phyloP scores from a whole-genome alignment of 345 rosid species.

The Cochlearia excelsa region DNA sequence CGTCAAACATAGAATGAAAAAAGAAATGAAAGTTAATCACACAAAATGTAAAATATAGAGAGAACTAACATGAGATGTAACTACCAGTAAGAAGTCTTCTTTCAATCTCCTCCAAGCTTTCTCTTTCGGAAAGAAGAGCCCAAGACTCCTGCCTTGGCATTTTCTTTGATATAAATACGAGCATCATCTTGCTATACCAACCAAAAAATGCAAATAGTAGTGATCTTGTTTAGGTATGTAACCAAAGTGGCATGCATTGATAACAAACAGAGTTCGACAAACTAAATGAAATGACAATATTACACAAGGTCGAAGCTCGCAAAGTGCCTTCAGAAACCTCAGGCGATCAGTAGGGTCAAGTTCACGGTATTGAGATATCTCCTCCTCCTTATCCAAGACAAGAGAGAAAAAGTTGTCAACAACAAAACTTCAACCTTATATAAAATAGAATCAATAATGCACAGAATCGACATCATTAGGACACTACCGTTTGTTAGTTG shows the following conservation, averaged over 20 bases:
- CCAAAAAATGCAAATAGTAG: conserved; percentile 17
- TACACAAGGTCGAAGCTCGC: conserved; percentile 83
- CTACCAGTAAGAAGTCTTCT: conserved; percentile 71
- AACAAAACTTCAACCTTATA: conserved; percentile 4
- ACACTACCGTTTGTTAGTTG: conserved; percentile 57
- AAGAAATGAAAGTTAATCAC: conserved; percentile 19
- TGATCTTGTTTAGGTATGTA: conserved; percentile 8
- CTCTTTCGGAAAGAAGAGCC: conserved; percentile 58
- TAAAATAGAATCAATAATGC: not conserved
- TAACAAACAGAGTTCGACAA: conserved; percentile 14
- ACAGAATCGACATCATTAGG: conserved; percentile 5
- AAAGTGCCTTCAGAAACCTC: conserved; percentile 67
- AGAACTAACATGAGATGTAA: conserved; percentile 21
- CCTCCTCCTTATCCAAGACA: conserved; percentile 49
- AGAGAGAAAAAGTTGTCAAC: conserved; percentile 21
- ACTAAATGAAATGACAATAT: conserved; percentile 7
- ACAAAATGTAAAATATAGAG: conserved; percentile 24
- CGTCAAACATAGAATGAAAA: conserved; percentile 59
- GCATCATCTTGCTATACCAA: conserved; percentile 69
- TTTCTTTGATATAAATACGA: conserved; percentile 48
- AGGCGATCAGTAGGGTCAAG: conserved; percentile 61
- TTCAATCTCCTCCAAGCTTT: conserved; percentile 60
- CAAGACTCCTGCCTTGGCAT: conserved; percentile 45
- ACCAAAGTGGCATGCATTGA: not conserved
- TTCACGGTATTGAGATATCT: conserved; percentile 55